A percentile compares a stretch with the other conserved stretches of the same genome.
These are phyloP conservation scores for Strobilomyces dryophilus DNA, from an alignment of 768 basidiomycete genomes.

Conservation along the genomic window DNA sequence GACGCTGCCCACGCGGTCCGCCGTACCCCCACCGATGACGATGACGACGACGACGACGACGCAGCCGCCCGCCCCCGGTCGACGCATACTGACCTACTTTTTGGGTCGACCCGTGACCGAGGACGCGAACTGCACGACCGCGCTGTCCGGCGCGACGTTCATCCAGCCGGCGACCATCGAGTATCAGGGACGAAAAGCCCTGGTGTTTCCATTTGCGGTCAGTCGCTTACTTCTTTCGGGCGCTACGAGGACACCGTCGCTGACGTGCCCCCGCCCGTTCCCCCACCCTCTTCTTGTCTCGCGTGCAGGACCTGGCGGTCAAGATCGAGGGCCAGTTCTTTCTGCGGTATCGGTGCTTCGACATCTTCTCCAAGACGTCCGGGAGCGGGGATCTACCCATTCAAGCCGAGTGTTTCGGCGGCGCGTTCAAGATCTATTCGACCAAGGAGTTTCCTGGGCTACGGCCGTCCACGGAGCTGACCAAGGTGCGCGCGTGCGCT, in stretches of 20 bases:
- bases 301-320: conserved; percentile 59
- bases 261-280: too few relatives aligned
- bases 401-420: conserved; percentile 64
- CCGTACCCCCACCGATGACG: neutral
- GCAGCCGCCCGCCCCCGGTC: conserved; percentile 11
- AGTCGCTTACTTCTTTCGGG: neutral
- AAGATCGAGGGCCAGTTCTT: conserved; percentile 62
- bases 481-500: conserved; percentile 40
- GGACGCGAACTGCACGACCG: conserved; percentile 39
- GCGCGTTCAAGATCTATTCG: conserved; percentile 63
- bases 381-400: conserved; percentile 35
- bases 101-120: conserved; percentile 43
- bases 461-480: conserved; percentile 63
- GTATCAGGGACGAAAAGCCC: conserved; percentile 45
- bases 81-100: conserved; percentile 43
- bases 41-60: too few relatives aligned
- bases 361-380: conserved; percentile 43
- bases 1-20: conserved; percentile 10
- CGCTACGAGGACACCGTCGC: neutral
- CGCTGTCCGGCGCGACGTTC: conserved; percentile 61
- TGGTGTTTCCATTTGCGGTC: conserved; percentile 66
- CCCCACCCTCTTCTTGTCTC: too few relatives aligned
- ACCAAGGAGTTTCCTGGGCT: conserved; percentile 75
- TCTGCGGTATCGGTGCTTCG: conserved; percentile 69
- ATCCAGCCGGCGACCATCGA: conserved; percentile 52